Conservation (phyloP, 345 rosid species). For the Camelina neglecta region DNA sequence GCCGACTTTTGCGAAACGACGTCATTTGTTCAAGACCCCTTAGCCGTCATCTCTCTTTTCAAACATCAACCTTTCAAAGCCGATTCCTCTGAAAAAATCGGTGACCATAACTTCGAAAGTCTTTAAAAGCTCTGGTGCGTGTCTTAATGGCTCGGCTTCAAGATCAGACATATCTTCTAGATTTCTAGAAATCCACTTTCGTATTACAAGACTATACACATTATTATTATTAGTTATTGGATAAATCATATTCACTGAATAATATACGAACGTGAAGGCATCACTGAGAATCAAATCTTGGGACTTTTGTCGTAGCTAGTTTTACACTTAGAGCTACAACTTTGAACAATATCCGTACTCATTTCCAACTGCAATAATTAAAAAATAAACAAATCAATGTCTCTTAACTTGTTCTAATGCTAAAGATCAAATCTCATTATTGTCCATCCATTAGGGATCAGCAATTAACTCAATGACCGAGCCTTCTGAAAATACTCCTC, state of each 20-base stretch:
- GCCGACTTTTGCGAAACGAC: not conserved
- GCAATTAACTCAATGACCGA: constrained; percentile 23
- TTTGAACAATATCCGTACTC: constrained; percentile 19
- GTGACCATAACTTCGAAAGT: not conserved
- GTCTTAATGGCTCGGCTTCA: not conserved
- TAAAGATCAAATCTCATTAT: constrained; percentile 7
- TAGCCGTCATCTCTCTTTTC: not conserved
- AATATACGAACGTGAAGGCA: not conserved
- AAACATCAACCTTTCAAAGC: not conserved
- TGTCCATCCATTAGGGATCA: not conserved
- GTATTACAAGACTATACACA: not conserved
- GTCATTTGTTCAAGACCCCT: not conserved
- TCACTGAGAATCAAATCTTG: not conserved
- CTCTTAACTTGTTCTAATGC: constrained; percentile 10
- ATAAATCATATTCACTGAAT: constrained; percentile 1
- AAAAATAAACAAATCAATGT: constrained; percentile 22
- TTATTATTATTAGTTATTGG: not conserved
- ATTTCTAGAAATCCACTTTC: not conserved
- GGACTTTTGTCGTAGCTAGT: constrained; percentile 2
- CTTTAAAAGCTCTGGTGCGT: constrained; percentile 4
- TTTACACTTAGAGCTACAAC: constrained; percentile 28
- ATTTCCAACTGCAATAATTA: constrained; percentile 11
- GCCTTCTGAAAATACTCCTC: constrained; percentile 13
- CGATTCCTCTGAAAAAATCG: not conserved
- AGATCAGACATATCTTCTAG: not conserved